Evolutionary conservation across 192 early-diverging fungal genomes (phyloP), one percentile per base, ranked within the genome.

Genomic region (Allomyces macrogynus): DNA sequence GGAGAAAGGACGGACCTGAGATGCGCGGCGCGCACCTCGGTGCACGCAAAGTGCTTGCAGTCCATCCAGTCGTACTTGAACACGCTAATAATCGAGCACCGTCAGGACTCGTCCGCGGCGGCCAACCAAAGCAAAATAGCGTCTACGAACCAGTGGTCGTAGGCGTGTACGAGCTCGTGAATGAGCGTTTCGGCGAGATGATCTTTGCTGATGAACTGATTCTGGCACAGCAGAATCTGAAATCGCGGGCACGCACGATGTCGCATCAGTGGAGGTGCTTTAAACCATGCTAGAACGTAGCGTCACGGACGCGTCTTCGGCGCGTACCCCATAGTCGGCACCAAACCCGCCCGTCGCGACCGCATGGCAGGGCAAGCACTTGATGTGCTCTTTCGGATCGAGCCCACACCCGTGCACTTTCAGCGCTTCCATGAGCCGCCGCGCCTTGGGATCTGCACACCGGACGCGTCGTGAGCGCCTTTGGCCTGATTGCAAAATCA

Each of bases 151-250:
- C 74, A 76, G 49, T 77, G 74, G 66, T 82, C 81, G 66, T 73
- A 82, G 10, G 78, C 76, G 64, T 82, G 81, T 1, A 82, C 70
- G 11, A 82, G 74, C 72, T 71, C 43, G 40, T 61, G 61, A 23
- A 54, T 57, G 0, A 67, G 20, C 1, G 67, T 67, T 18, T 24
- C 40, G 20, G n/a, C 44, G 10, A 66, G 16, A 54, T 66, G 43
- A 11, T 44, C 23, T 25, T 66, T 66, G 57, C 23, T 11, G 20
- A 49, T n/a, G 3, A 66, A 22, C 18, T 27, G 23, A 24, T 66
- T 66, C 54, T 66, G 65, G 54, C 65, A 66, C 22, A 66, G 43
- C 43, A 66, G 20, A 5, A 57, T 57, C 49, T 57, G 5, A 1
- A 14, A 1, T 54, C 20, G 12, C 5, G 32, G 7, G 32, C 5